These are phyloP conservation scores for Wallacemonas sp. DNA, from an alignment of 208 protist genomes.

Conservation along the genomic window DNA sequence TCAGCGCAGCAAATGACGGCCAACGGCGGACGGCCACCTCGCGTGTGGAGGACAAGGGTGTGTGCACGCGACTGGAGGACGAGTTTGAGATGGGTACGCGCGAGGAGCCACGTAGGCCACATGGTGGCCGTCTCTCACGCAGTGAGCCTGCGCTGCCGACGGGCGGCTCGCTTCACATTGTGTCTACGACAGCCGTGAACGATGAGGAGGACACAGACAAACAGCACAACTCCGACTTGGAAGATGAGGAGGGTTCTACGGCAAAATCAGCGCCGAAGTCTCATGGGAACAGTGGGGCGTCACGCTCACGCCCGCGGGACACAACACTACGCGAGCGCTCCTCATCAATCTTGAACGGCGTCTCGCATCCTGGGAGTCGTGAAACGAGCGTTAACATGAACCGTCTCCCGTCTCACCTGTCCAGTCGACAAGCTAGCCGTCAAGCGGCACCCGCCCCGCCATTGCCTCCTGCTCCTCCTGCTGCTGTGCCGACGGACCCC, in stretches of 20 bases:
- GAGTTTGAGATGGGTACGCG: not conserved
- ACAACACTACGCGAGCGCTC: slow-evolving; percentile 29
- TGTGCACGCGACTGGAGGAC: slow-evolving; percentile 14
- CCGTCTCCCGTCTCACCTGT: not conserved
- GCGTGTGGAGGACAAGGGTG: not conserved
- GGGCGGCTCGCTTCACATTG: not conserved
- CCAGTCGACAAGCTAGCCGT: slow-evolving; percentile 8
- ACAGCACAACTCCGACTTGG: slow-evolving; percentile 12
- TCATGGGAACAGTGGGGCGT: not conserved
- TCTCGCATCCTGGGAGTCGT: slow-evolving; percentile 9
- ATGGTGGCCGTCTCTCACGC: slow-evolving; percentile 1
- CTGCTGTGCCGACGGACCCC: not conserved
- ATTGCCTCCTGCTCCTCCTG: not conserved
- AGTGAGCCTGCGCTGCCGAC: not conserved
- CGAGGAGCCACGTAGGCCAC: not conserved
- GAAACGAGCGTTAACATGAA: not conserved
- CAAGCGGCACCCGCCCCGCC: not conserved
- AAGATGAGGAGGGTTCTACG: not conserved
- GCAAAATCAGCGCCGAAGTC: not conserved
- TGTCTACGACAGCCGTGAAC: not conserved
- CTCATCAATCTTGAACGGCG: slow-evolving; percentile 25
- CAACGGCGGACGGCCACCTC: not conserved
- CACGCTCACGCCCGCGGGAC: slow-evolving; percentile 18
- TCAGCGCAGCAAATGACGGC: slow-evolving; percentile 8
- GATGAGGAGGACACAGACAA: slow-evolving; percentile 6